These are phyloP conservation scores for Annulohypoxylon nitens DNA, from an alignment of 495 filamentous ascomycete species.

Conservation along the genomic window DNA sequence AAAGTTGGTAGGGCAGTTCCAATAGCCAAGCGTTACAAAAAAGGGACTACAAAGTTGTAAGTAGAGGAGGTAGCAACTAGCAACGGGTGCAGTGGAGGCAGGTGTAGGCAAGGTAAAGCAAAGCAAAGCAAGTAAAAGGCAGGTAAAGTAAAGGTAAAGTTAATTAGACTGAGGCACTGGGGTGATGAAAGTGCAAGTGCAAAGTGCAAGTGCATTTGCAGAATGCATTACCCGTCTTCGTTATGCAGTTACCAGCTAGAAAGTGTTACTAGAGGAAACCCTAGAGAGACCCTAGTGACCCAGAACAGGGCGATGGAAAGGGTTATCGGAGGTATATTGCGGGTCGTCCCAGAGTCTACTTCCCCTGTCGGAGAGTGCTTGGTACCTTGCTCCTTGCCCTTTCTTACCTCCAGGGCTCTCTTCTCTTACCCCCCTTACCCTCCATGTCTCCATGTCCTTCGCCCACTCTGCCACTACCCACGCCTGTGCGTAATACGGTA, in stretches of 20 bases:
- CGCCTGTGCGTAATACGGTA: conserved; percentile 48
- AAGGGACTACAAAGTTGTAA: conserved; percentile 5
- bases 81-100: conserved; percentile 16
- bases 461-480: not conserved
- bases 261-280: not conserved
- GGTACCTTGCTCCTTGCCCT: conserved; percentile 38
- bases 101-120: conserved; percentile 17
- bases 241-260: conserved; percentile 47
- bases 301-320: conserved; percentile 26
- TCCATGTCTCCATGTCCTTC: too few relatives aligned
- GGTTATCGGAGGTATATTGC: conserved; percentile 39
- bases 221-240: not conserved
- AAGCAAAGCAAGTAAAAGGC: not conserved
- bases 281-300: conserved; percentile 5
- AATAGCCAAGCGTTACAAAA: conserved; percentile 27
- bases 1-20: conserved; percentile 30
- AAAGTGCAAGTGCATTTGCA: conserved; percentile 25
- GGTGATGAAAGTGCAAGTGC: conserved; percentile 40
- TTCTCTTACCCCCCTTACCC: too few relatives aligned
- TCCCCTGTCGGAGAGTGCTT: conserved; percentile 35
- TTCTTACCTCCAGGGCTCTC: not conserved
- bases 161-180: conserved; percentile 35
- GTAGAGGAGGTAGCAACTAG: conserved; percentile 20
- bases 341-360: conserved; percentile 38
- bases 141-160: conserved; percentile 7